phyloP scores from a whole-genome alignment of 2,329 filamentous ascomycete species.

The Coniochaeta pulveracea region DNA sequence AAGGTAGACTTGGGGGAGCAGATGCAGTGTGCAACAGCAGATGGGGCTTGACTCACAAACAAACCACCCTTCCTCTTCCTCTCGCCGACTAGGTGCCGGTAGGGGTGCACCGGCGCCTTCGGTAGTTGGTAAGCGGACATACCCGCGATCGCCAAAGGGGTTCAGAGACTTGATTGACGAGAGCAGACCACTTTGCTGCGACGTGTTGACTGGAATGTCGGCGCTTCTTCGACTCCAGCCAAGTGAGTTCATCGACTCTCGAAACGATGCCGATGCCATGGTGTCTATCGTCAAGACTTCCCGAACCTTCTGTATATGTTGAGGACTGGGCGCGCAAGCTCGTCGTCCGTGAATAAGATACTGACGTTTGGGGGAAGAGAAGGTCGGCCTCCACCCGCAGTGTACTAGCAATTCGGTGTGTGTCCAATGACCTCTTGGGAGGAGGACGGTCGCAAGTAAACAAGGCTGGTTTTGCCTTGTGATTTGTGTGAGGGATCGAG shows the following conservation, averaged over 20 bases:
- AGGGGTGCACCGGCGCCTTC: slow-evolving; percentile 76
- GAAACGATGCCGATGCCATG: slow-evolving; percentile 84
- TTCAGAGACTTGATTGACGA: slow-evolving; percentile 77
- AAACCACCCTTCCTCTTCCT: slow-evolving; percentile 95
- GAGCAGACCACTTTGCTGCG: slow-evolving; percentile 60
- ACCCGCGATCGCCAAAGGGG: slow-evolving; percentile 76
- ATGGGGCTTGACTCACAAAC: slow-evolving; percentile 57
- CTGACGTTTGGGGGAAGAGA: neutral
- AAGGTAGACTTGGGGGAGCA: slow-evolving; percentile 4
- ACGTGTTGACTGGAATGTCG: slow-evolving; percentile 65
- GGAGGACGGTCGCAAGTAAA: slow-evolving; percentile 10
- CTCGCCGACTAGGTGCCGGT: slow-evolving; percentile 71
- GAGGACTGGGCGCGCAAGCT: neutral
- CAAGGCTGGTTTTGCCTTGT: slow-evolving; percentile 13
- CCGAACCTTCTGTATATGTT: neutral
- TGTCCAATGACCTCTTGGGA: slow-evolving; percentile 15
- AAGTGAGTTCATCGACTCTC: slow-evolving; percentile 87
- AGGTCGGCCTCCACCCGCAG: slow-evolving; percentile 3
- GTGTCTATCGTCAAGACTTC: slow-evolving; percentile 10
- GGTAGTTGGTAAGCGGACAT: slow-evolving; percentile 80
- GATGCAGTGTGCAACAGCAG: slow-evolving; percentile 16
- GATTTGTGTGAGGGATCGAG: slow-evolving; percentile 10
- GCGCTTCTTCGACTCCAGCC: slow-evolving; percentile 83
- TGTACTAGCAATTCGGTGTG: slow-evolving; percentile 9
- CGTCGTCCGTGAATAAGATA: no score